Evolutionary conservation across 139 green algal species (phyloP), one percentile per base, ranked within the genome.

Genomic region (Coccomyxa sp.): DNA sequence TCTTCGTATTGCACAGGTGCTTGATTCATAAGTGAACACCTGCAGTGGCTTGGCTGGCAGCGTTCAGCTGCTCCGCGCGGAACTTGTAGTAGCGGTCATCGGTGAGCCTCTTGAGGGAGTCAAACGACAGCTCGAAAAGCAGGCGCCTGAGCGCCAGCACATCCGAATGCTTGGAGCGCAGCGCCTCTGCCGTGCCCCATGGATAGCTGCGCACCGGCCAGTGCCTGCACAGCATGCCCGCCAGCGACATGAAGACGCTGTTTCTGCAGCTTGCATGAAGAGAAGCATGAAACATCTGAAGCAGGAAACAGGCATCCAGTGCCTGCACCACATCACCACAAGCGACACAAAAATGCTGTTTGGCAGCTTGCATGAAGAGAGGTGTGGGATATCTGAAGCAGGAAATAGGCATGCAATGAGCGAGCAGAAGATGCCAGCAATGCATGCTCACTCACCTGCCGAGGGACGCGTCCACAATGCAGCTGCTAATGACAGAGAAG

Each of bases 181-280:
- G 27, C n/a, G n/a, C 17, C 74, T 78, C n/a, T 1, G 28, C 74
- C 74, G 14, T 32, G 74, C 74, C 74, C 74, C 74, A 78, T 7
- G 74, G 74, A 10, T 78, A 78, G n/a, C 74, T 78, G n/a, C 74
- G 27, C n/a, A 78, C 74, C 21, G 74, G 74, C 74, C 74, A 78
- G 74, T 32, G 74, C 28, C 74, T 78, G 74, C 74, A 78, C 63
- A 71, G 7, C 21, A 71, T 9, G 3, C 38, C 38, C 38, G 38
- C 38, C 3, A 51, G 38, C 38, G 7, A 7, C 63, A 28, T 25
- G 18, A 9, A 11, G 10, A 9, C 9, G 63, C 63, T 71, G 63
- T 71, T 25, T 71, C n/a, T 3, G 63, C 63, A 11, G 9, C 18
- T 71, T 25, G 18, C 18, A 25, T 71, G 63, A 71, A 71, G 18